Percentiles rank a stretch among this genome's conserved stretches.
Conservation (phyloP, 2,329 filamentous ascomycete species). For the Xylariales sp. region DNA sequence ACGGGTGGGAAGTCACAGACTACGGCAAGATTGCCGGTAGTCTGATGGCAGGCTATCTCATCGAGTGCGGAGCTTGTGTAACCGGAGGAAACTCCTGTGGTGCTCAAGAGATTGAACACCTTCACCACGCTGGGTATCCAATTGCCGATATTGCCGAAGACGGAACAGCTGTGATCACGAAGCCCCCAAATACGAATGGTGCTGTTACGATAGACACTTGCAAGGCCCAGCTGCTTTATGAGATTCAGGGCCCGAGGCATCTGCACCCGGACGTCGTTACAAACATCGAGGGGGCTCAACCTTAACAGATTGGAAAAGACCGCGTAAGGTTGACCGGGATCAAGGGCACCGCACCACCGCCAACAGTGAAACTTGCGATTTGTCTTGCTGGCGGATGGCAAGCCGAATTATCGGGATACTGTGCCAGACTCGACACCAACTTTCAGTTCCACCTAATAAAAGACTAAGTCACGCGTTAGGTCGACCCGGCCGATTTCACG, state of each 20-base stretch:
- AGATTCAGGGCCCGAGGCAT: conserved; percentile 40
- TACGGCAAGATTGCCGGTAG: conserved; percentile 38
- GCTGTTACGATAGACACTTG: conserved; percentile 25
- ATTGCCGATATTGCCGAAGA: conserved; percentile 8
- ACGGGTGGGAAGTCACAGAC: conserved; percentile 34
- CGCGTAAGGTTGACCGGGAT: conserved; percentile 32
- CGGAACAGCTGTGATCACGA: conserved; percentile 11
- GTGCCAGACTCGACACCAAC: conserved; percentile 7
- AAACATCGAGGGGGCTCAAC: conserved; percentile 30
- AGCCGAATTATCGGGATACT: conserved; percentile 7
- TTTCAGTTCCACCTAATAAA: conserved; percentile 16
- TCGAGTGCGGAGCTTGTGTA: conserved; percentile 37
- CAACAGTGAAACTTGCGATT: conserved; percentile 12
- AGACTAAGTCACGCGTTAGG: conserved; percentile 21
- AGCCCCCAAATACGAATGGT: conserved; percentile 17
- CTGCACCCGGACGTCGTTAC: conserved; percentile 40
- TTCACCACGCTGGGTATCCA: conserved; percentile 16
- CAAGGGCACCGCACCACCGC: conserved; percentile 28
- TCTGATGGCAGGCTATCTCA: conserved; percentile 37
- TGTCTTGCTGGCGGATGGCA: conserved; percentile 9
- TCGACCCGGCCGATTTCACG: conserved; percentile 23
- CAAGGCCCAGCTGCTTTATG: conserved; percentile 38
- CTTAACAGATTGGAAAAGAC: conserved; percentile 40
- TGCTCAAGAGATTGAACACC: conserved; percentile 26
- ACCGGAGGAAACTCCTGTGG: conserved; percentile 43